Evolutionary conservation across 495 filamentous ascomycete species (phyloP).

Genomic region (Daldinia vernicosa): DNA sequence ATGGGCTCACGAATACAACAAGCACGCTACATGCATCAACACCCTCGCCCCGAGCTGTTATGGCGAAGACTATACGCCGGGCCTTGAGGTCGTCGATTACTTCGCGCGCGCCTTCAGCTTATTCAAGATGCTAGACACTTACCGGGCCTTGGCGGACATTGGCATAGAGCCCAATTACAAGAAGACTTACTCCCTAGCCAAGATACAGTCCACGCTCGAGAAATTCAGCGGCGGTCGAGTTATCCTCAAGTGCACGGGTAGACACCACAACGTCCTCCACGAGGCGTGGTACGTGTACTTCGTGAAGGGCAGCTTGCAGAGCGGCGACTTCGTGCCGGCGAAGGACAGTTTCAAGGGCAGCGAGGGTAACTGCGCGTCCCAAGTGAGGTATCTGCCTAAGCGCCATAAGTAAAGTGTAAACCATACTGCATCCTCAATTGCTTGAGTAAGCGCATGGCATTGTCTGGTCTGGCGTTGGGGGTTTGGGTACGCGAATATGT

Average conservation of each 20-base stretch:
- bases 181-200: slow-evolving; percentile 68
- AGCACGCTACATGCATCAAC: slow-evolving; percentile 80
- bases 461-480: slow-evolving; percentile 17
- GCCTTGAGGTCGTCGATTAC: slow-evolving; percentile 70
- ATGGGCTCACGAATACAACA: slow-evolving; percentile 90
- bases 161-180: slow-evolving; percentile 70
- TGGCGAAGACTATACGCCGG: slow-evolving; percentile 62
- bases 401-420: slow-evolving; percentile 26
- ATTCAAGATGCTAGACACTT: slow-evolving; percentile 67
- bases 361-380: slow-evolving; percentile 48
- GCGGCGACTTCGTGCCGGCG: slow-evolving; percentile 73
- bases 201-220: slow-evolving; percentile 72
- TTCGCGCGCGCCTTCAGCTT: slow-evolving; percentile 66
- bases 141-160: slow-evolving; percentile 65
- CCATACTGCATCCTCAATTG: neutral
- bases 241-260: slow-evolving; percentile 71
- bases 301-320: slow-evolving; percentile 78
- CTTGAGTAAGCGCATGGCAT: slow-evolving; percentile 17
- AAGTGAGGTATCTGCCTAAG: slow-evolving; percentile 55
- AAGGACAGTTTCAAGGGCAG: slow-evolving; percentile 49
- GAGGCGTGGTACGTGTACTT: slow-evolving; percentile 90
- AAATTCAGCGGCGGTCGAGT: slow-evolving; percentile 70
- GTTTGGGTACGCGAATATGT: slow-evolving; percentile 3
- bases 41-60: slow-evolving; percentile 81
- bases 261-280: slow-evolving; percentile 62